These are phyloP conservation scores for Arthroderma sp. DNA, from an alignment of 2,329 filamentous ascomycete genomes.

Conservation along the genomic window DNA sequence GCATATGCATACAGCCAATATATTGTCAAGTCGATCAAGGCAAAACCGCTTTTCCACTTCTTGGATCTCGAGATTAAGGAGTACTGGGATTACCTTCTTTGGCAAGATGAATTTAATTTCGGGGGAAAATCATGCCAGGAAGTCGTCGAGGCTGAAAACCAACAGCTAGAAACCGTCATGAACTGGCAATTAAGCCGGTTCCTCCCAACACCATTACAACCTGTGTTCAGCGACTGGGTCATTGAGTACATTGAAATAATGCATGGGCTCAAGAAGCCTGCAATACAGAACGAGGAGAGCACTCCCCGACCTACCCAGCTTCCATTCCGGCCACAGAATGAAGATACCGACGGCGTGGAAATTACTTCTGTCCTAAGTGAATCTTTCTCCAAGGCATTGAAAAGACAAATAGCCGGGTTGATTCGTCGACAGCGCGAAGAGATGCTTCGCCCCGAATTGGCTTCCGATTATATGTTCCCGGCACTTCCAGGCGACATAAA, in stretches of 20 bases:
- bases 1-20: conserved; percentile 96
- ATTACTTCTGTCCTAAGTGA: conserved; percentile 60
- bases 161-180: conserved; percentile 84
- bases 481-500: conserved; percentile 44
- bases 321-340: conserved; percentile 41
- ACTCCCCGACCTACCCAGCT: conserved; percentile 48
- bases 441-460: conserved; percentile 75
- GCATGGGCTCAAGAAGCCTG: conserved; percentile 67
- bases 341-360: conserved; percentile 47
- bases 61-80: conserved; percentile 95
- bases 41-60: conserved; percentile 91
- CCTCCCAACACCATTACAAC: conserved; percentile 65
- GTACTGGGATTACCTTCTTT: conserved; percentile 98
- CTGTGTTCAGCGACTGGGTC: conserved; percentile 81
- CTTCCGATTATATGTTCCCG: conserved; percentile 77
- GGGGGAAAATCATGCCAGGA: conserved; percentile 83
- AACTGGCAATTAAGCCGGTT: conserved; percentile 96
- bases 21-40: conserved; percentile 92
- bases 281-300: conserved; percentile 35
- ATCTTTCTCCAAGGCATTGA: conserved; percentile 73
- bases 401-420: conserved; percentile 73
- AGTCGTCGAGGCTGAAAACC: conserved; percentile 61
- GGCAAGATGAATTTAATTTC: conserved; percentile 99
- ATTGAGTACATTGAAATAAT: conserved; percentile 91
- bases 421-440: conserved; percentile 78